phyloP scores from a whole-genome alignment of 257 asterid genomes.

The Thymus quinquecostatus region DNA sequence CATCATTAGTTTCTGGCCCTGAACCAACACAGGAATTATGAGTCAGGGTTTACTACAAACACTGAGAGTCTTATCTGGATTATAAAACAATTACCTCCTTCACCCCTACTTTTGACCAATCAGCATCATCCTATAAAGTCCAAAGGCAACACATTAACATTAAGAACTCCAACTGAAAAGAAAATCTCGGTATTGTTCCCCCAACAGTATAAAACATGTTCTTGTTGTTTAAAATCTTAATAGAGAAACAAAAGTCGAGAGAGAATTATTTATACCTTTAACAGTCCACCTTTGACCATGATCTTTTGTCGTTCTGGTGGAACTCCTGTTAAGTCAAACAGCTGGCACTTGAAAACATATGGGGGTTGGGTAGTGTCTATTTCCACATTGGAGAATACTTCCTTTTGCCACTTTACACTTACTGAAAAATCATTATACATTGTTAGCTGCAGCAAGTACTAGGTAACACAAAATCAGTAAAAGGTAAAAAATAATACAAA shows the following conservation, averaged over 20 bases:
- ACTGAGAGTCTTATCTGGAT: constrained; percentile 16
- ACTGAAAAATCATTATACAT: constrained; percentile 53
- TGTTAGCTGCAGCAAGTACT: constrained; percentile 21
- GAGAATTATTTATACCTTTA: constrained; percentile 64
- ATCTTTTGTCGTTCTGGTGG: constrained; percentile 99
- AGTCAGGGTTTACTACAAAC: constrained; percentile 15
- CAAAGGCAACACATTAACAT: constrained; percentile 31
- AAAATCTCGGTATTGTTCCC: no score
- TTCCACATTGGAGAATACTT: constrained; percentile 74
- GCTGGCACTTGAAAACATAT: constrained; percentile 90
- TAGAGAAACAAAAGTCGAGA: background rate
- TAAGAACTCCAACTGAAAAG: constrained; percentile 12
- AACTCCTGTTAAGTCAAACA: constrained; percentile 95
- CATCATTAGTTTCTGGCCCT: constrained; percentile 99
- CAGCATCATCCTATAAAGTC: constrained; percentile 78
- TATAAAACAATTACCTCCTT: constrained; percentile 67
- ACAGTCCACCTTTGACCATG: constrained; percentile 96
- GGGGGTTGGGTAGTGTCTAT: constrained; percentile 92
- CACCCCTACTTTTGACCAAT: constrained; percentile 90
- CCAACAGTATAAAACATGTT: constrained; percentile 20
- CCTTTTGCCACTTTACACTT: constrained; percentile 97
- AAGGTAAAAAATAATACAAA: background rate
- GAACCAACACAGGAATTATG: constrained; percentile 27
- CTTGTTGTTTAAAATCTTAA: constrained; percentile 8
- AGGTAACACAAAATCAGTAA: constrained; percentile 16